A percentile compares a stretch with the other conserved stretches of the same genome.
phyloP scores from a whole-genome alignment of 164 flowering plant species.

The Taxillus chinensis region DNA sequence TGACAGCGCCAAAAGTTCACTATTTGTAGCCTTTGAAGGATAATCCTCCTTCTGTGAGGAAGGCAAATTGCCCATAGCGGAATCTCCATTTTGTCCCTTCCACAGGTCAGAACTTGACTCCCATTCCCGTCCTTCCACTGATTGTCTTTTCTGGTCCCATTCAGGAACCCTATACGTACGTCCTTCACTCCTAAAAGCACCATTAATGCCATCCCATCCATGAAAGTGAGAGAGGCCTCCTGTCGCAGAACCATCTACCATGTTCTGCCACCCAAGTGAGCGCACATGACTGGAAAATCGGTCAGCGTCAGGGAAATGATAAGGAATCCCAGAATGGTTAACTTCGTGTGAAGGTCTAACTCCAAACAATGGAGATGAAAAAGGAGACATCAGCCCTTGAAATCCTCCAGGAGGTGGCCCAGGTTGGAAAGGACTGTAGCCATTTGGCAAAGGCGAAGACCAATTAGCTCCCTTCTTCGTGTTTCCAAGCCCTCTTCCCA shows the following conservation, averaged over 20 bases:
- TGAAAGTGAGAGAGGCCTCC: neutral
- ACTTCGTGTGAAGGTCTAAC: slow-evolving; percentile 1
- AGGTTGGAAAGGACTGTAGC: slow-evolving; percentile 1
- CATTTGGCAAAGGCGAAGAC: neutral
- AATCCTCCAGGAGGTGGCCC: slow-evolving; percentile 2
- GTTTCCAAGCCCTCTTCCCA: neutral
- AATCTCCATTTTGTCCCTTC: neutral
- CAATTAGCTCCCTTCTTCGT: neutral
- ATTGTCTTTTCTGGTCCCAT: neutral
- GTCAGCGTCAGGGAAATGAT: neutral
- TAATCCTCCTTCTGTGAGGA: neutral
- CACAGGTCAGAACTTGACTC: neutral
- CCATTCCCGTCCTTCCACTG: neutral
- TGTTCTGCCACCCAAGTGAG: neutral
- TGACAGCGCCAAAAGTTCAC: neutral
- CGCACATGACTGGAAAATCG: neutral
- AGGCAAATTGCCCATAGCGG: neutral
- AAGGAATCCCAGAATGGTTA: slow-evolving; percentile 1
- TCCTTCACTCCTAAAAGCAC: neutral
- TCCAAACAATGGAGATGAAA: neutral
- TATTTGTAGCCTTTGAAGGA: neutral
- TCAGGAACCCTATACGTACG: neutral
- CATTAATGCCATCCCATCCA: neutral
- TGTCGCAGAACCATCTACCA: neutral
- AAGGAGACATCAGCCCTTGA: neutral